Conservation (phyloP, 495 filamentous ascomycete species). For the Penicillium antarcticum region DNA sequence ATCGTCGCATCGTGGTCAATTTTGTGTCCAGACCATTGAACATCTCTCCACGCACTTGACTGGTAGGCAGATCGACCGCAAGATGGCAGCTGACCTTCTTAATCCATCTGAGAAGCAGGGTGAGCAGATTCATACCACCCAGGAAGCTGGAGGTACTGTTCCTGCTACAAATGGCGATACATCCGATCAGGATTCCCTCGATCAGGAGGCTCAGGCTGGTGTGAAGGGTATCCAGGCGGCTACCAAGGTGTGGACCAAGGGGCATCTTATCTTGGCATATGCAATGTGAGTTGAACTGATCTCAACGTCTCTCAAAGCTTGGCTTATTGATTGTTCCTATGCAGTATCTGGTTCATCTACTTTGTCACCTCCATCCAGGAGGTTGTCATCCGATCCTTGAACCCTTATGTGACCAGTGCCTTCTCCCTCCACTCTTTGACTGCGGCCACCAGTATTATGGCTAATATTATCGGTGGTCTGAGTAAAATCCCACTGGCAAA, state of each 20-base stretch:
- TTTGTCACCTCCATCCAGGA: conserved; percentile 22
- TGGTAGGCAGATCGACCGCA: too few relatives aligned
- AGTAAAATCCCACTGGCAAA: conserved; percentile 61
- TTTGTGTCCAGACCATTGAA: too few relatives aligned
- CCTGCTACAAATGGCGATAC: neutral
- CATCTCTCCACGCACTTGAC: too few relatives aligned
- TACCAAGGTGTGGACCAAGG: neutral
- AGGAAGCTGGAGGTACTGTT: too few relatives aligned
- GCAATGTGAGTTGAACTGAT: neutral
- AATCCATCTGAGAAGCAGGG: too few relatives aligned
- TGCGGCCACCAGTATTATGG: conserved; percentile 27
- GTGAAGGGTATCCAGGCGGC: neutral
- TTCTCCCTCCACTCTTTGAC: conserved; percentile 30
- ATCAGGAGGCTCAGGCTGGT: conserved; percentile 3
- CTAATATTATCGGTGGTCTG: conserved; percentile 53
- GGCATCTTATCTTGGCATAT: neutral
- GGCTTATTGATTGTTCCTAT: neutral
- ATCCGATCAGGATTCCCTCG: neutral
- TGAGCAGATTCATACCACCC: too few relatives aligned
- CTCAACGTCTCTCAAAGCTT: neutral
- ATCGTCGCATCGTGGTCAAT: too few relatives aligned
- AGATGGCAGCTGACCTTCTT: too few relatives aligned
- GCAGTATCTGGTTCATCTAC: conserved; percentile 35
- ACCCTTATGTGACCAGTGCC: conserved; percentile 28
- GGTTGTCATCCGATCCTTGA: conserved; percentile 18